Evolutionary conservation across 139 green algal species (phyloP).

Genomic region (Asterochloris erici): DNA sequence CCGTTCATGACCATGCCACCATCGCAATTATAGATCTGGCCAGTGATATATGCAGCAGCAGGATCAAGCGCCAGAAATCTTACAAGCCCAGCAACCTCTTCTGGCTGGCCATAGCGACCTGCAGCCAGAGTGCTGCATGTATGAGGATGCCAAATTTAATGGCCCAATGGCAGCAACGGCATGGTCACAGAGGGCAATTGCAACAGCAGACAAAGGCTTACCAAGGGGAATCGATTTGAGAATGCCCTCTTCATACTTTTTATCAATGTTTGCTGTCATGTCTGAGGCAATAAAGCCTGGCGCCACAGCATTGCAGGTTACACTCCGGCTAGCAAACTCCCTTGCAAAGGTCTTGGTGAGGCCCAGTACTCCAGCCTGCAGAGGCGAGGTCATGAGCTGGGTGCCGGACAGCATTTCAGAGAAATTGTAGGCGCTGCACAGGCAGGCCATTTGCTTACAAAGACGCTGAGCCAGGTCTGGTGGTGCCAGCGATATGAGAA

Average conservation of each 20-base stretch:
- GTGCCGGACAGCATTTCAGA: not conserved
- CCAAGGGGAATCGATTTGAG: slow-evolving; percentile 79
- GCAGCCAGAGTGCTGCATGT: not conserved
- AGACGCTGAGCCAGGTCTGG: not conserved
- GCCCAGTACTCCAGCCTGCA: slow-evolving; percentile 73
- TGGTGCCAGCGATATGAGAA: not conserved
- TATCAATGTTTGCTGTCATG: slow-evolving; percentile 78
- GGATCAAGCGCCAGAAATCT: slow-evolving; percentile 89
- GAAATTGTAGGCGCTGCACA: not conserved
- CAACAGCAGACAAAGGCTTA: slow-evolving; percentile 22
- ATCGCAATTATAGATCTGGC: slow-evolving; percentile 85
- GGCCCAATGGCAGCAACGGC: not conserved
- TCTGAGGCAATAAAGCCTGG: slow-evolving; percentile 91
- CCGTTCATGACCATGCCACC: slow-evolving; percentile 92
- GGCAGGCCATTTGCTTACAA: not conserved
- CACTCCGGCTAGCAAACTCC: slow-evolving; percentile 70
- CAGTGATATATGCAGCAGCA: slow-evolving; percentile 95
- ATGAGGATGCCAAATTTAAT: not conserved
- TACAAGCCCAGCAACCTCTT: slow-evolving; percentile 88
- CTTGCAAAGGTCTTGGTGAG: slow-evolving; percentile 83
- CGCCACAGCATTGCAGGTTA: slow-evolving; percentile 83
- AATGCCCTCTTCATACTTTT: slow-evolving; percentile 89
- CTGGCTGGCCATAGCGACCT: slow-evolving; percentile 80
- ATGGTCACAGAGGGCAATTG: not conserved
- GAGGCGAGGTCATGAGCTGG: not conserved